A percentile compares a stretch with the other conserved stretches of the same genome.
Evolutionary conservation across 257 asterid species (phyloP).

Genomic region (Perilla frutescens): DNA sequence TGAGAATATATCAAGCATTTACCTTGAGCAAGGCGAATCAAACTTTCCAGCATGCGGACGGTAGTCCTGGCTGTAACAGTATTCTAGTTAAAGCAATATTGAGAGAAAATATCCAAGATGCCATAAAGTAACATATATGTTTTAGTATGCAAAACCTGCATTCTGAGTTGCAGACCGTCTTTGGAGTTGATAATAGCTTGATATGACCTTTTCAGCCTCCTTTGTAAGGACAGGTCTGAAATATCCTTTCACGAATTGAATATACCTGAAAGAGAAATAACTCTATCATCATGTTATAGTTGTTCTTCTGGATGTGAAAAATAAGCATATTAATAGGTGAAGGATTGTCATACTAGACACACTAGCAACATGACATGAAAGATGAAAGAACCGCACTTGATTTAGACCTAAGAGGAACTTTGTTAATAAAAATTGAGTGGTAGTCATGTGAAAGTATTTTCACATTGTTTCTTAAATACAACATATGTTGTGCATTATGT

Average conservation of each 20-base stretch:
- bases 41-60: conserved; percentile 96
- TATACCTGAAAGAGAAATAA: conserved; percentile 62
- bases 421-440: not conserved
- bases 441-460: not conserved
- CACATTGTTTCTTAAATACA: not conserved
- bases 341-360: not conserved
- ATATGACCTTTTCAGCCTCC: conserved; percentile 93
- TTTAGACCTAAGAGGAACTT: not conserved
- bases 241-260: conserved; percentile 76
- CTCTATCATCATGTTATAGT: conserved; percentile 29
- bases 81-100: conserved; percentile 28
- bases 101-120: conserved; percentile 17
- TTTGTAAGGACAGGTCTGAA: conserved; percentile 89
- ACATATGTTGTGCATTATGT: not conserved
- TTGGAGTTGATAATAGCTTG: conserved; percentile 97
- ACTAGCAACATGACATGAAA: conserved; percentile 9
- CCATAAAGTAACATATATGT: conserved; percentile 5
- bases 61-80: conserved; percentile 88
- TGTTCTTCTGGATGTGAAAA: not conserved
- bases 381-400: conserved; percentile 5
- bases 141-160: conserved; percentile 68
- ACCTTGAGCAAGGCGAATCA: conserved; percentile 99
- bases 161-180: conserved; percentile 93
- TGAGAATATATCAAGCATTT: conserved; percentile 27
- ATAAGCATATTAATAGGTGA: not conserved